Conservation (phyloP, 768 basidiomycete genomes). For the Sporobolomyces pararoseus region DNA sequence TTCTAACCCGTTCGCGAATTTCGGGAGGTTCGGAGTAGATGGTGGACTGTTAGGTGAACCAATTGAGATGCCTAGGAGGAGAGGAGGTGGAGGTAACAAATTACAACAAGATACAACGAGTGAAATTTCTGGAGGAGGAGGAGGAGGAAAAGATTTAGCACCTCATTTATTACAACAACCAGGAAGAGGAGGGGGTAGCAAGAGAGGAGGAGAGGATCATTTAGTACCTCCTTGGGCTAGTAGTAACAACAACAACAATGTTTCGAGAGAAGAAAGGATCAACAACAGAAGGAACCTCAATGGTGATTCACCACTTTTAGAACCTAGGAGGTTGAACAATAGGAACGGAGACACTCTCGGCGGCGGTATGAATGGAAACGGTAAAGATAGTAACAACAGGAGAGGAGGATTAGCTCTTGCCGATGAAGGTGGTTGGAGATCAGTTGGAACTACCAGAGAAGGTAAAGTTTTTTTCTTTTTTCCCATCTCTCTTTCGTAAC, state of each 20-base stretch:
- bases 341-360: conserved; percentile 7
- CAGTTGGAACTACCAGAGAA: conserved; percentile 33
- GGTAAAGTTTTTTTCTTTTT: conserved; percentile 6
- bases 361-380: too few relatives aligned
- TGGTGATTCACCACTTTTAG: neutral
- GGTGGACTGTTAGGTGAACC: conserved; percentile 28
- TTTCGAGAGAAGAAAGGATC: conserved; percentile 2
- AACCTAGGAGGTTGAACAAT: neutral
- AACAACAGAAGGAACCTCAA: neutral
- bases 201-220: neutral
- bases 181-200: neutral
- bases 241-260: neutral
- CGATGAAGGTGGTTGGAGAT: conserved; percentile 41
- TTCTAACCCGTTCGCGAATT: conserved; percentile 41
- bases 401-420: conserved; percentile 23
- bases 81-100: neutral
- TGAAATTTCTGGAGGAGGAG: too few relatives aligned
- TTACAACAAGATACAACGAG: too few relatives aligned
- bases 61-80: conserved; percentile 14
- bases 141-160: conserved; percentile 23
- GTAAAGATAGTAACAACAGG: too few relatives aligned
- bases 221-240: neutral
- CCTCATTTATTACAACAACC: conserved; percentile 23
- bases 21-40: conserved; percentile 40
- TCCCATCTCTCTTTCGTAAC: neutral